Conservation (phyloP, 257 asterid species). For the Handroanthus guayacan region DNA sequence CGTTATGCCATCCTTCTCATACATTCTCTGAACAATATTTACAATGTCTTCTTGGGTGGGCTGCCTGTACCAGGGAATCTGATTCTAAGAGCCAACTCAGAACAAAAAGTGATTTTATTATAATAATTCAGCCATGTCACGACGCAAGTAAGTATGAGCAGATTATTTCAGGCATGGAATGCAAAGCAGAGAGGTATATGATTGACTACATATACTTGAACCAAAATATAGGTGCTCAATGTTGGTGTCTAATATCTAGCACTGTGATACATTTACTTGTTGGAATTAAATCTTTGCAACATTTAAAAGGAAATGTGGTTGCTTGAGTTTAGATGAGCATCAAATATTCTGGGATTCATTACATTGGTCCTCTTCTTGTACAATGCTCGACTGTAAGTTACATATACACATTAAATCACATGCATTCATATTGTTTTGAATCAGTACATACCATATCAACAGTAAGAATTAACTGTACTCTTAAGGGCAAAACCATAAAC, state of each 20-base stretch:
- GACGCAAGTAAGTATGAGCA: background rate
- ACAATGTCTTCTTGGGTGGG: slow-evolving; percentile 92
- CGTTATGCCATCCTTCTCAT: slow-evolving; percentile 85
- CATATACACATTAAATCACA: slow-evolving; percentile 9
- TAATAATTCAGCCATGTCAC: slow-evolving; percentile 1
- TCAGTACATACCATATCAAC: slow-evolving; percentile 25
- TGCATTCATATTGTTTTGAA: background rate
- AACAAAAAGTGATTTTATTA: background rate
- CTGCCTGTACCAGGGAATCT: slow-evolving; percentile 65
- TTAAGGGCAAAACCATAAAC: slow-evolving; percentile 7
- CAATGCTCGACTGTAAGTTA: background rate
- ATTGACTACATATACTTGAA: background rate
- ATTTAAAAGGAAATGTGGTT: background rate
- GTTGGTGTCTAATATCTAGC: background rate
- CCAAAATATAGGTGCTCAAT: background rate
- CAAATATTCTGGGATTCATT: background rate
- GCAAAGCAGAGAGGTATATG: slow-evolving; percentile 24
- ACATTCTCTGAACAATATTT: slow-evolving; percentile 83
- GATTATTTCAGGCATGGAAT: background rate
- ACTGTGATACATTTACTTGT: background rate
- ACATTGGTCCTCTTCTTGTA: slow-evolving; percentile 1
- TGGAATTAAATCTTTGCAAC: background rate
- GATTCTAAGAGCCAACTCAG: slow-evolving; percentile 31
- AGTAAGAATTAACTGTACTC: background rate
- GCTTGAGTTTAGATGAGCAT: slow-evolving; percentile 16